These are phyloP conservation scores for Geotrichum fermentans DNA, from an alignment of 1,139 yeast species.

Conservation along the genomic window DNA sequence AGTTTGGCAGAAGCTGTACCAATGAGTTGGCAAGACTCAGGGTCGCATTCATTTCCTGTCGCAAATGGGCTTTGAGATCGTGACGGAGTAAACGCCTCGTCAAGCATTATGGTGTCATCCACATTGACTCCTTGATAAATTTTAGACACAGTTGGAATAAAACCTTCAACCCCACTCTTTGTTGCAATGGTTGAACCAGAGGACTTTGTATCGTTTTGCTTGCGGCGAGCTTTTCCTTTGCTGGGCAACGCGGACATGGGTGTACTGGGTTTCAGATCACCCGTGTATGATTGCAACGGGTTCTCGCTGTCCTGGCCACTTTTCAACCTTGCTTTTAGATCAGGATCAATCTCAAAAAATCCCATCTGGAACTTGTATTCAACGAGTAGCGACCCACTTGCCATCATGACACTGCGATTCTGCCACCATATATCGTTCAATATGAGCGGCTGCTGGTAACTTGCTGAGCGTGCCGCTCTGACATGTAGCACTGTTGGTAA, in stretches of 20 bases:
- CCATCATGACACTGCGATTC: not conserved
- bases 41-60: conserved; percentile 8
- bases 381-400: conserved; percentile 13
- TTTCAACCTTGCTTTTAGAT: conserved; percentile 1
- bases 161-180: conserved; percentile 7
- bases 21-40: conserved; percentile 11
- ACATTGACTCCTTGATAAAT: not conserved
- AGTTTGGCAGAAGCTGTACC: conserved; percentile 53
- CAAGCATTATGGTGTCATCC: conserved; percentile 41
- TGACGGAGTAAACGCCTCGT: conserved; percentile 5
- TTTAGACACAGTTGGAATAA: conserved; percentile 12
- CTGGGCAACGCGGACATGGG: conserved; percentile 7
- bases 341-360: conserved; percentile 6
- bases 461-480: not conserved
- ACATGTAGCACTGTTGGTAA: conserved; percentile 5
- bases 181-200: not conserved
- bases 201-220: not conserved
- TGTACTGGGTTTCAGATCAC: not conserved
- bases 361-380: conserved; percentile 14
- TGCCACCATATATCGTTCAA: not conserved
- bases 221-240: not conserved
- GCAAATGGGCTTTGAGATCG: conserved; percentile 6
- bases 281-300: not conserved
- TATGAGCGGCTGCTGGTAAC: not conserved
- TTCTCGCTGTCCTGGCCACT: not conserved